Conservation (phyloP, 768 basidiomycete species). For the Kwoniella bestiolae region DNA sequence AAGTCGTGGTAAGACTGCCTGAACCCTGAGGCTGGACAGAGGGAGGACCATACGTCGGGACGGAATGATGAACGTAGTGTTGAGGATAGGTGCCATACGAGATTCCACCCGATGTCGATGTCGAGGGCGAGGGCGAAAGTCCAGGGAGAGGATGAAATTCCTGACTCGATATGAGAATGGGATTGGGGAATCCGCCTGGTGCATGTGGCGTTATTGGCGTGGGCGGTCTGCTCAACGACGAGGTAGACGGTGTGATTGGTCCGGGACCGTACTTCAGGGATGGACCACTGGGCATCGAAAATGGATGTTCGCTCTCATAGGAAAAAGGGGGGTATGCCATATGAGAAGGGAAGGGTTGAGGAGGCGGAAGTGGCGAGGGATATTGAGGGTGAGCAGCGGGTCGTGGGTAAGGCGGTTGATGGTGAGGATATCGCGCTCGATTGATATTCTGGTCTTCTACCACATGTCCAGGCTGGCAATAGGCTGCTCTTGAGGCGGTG, state of each 20-base stretch:
- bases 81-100: background rate
- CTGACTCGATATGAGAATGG: background rate
- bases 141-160: background rate
- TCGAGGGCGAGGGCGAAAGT: too few species aligned
- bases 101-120: background rate
- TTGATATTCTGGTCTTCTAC: background rate
- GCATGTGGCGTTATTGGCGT: conserved; percentile 3
- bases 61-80: background rate
- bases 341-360: background rate
- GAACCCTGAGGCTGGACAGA: background rate
- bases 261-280: background rate
- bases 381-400: background rate
- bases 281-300: background rate
- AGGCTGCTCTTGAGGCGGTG: too few species aligned
- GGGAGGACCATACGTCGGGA: background rate
- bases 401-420: background rate
- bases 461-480: too few species aligned
- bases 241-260: too few species aligned
- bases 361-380: background rate
- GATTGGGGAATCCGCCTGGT: background rate
- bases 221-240: conserved; percentile 3
- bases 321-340: background rate
- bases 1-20: background rate
- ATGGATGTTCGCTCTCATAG: background rate
- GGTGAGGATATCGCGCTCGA: background rate